phyloP scores from a whole-genome alignment of 2,329 filamentous ascomycete genomes.

The Sclerotinia glacialis region DNA sequence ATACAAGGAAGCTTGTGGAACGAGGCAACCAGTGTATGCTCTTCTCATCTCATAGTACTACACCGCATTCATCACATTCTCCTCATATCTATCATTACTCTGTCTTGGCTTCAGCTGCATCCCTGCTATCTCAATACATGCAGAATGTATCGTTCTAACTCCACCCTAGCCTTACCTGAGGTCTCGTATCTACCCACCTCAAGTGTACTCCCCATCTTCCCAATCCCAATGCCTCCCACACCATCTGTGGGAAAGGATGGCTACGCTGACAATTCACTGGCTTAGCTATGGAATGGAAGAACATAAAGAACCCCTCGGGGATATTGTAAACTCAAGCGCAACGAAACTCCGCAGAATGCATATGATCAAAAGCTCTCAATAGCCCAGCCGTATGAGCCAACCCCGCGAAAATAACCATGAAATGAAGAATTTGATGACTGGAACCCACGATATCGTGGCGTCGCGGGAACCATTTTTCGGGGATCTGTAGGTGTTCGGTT shows the following conservation, averaged over 20 bases:
- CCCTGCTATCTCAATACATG: neutral
- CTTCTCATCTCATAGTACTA: neutral
- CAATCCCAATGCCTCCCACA: neutral
- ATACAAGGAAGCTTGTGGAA: neutral
- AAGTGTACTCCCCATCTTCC: neutral
- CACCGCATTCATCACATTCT: neutral
- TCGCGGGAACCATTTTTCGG: conserved; percentile 29
- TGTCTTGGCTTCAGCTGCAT: neutral
- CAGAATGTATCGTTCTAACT: neutral
- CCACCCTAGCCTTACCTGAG: neutral
- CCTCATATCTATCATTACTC: neutral
- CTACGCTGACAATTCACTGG: neutral
- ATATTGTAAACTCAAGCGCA: neutral
- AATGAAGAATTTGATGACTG: conserved; percentile 36
- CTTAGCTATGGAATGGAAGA: too few relatives aligned
- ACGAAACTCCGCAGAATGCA: conserved; percentile 3
- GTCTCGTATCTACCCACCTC: neutral
- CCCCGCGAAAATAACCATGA: conserved; percentile 33
- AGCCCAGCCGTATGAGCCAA: conserved; percentile 29
- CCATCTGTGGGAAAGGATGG: neutral
- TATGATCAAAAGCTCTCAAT: conserved; percentile 24
- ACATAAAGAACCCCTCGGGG: too few relatives aligned
- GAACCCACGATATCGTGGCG: conserved; percentile 30
- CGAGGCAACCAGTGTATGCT: neutral
- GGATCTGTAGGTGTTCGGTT: conserved; percentile 17